Conservation (phyloP, 2,329 filamentous ascomycete species). For the Tothia fuscella region DNA sequence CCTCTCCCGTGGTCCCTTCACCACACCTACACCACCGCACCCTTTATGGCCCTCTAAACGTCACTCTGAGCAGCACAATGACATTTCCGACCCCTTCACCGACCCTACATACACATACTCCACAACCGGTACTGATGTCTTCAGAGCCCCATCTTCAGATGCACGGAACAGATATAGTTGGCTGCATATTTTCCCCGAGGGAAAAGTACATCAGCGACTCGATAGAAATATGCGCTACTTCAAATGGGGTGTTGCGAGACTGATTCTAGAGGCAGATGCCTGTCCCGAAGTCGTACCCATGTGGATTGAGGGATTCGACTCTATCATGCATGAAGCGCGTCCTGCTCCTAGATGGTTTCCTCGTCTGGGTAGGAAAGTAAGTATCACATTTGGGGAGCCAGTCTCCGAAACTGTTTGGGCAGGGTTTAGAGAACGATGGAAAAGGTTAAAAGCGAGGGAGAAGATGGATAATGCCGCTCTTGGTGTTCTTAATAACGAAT, state of each 20-base stretch:
- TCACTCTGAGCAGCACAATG: not conserved
- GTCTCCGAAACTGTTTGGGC: constrained; percentile 65
- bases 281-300: constrained; percentile 84
- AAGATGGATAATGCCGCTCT: constrained; percentile 36
- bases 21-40: constrained; percentile 15
- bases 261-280: constrained; percentile 82
- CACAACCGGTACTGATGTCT: constrained; percentile 54
- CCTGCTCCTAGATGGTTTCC: constrained; percentile 71
- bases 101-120: constrained; percentile 45
- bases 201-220: constrained; percentile 80
- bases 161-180: constrained; percentile 60
- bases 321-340: constrained; percentile 77
- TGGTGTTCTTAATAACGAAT: constrained; percentile 42
- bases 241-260: constrained; percentile 88
- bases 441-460: constrained; percentile 45
- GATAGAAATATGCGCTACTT: constrained; percentile 81
- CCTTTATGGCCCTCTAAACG: constrained; percentile 15
- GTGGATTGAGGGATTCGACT: constrained; percentile 83
- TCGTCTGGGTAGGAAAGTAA: constrained; percentile 56
- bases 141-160: constrained; percentile 62
- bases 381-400: constrained; percentile 66
- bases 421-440: constrained; percentile 64
- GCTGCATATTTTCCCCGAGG: constrained; percentile 95
- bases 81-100: constrained; percentile 43
- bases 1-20: constrained; percentile 51